Evolutionary conservation across 345 rosid species (phyloP).

Genomic region (Viola odorata): DNA sequence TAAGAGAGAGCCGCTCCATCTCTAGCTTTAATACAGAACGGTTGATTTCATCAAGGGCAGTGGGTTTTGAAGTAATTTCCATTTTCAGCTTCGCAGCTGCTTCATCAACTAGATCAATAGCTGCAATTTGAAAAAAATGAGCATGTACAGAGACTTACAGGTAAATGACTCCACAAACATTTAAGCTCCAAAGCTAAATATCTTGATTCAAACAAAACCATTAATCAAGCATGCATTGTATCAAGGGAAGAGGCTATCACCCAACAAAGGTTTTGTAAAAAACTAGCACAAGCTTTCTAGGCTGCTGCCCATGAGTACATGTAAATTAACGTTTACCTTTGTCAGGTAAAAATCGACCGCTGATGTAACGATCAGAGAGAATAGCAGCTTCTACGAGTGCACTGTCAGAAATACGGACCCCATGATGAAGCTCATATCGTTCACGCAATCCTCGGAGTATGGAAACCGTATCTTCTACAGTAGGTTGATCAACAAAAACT

Average conservation of each 20-base stretch:
- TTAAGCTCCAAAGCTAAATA: too few species aligned
- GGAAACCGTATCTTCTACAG: constrained; percentile 87
- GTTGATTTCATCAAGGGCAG: constrained; percentile 94
- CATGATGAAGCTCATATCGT: constrained; percentile 97
- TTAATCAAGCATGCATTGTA: not conserved
- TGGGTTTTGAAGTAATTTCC: constrained; percentile 99
- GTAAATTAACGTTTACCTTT: constrained; percentile 51
- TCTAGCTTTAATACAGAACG: constrained; percentile 89
- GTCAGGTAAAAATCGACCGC: constrained; percentile 96
- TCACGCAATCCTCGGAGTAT: constrained; percentile 94
- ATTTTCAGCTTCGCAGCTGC: constrained; percentile 98
- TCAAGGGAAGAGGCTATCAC: not conserved
- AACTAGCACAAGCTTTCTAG: too few species aligned
- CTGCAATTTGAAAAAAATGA: constrained; percentile 39
- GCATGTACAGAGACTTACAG: not conserved
- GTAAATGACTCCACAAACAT: too few species aligned
- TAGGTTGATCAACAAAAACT: constrained; percentile 93
- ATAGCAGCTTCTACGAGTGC: constrained; percentile 98
- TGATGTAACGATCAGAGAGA: constrained; percentile 93
- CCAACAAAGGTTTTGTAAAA: not conserved
- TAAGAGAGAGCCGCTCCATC: constrained; percentile 96
- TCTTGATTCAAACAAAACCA: too few species aligned
- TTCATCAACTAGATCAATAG: constrained; percentile 98
- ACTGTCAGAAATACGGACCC: constrained; percentile 94
- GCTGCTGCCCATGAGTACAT: not conserved